phyloP scores from a whole-genome alignment of 2,329 filamentous ascomycete species.

The Neoascochyta sp. region DNA sequence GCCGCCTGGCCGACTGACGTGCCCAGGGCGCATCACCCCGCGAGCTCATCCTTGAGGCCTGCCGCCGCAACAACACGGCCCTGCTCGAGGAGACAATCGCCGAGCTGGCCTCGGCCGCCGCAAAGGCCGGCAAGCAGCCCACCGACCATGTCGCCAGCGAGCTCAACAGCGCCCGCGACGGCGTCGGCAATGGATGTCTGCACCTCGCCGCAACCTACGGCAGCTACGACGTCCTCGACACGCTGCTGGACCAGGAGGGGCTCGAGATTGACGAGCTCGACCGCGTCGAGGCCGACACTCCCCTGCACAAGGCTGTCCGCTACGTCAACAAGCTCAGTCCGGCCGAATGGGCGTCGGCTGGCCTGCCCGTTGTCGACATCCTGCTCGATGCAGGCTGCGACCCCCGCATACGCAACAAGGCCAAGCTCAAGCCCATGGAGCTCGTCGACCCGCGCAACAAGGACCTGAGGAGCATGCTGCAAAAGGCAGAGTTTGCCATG shows the following conservation, averaged over 20 bases:
- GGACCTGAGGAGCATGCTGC: slow-evolving; percentile 59
- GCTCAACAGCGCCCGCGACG: slow-evolving; percentile 80
- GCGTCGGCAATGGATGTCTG: slow-evolving; percentile 82
- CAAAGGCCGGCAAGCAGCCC: slow-evolving; percentile 51
- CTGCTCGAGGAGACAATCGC: slow-evolving; percentile 71
- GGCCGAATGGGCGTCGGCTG: slow-evolving; percentile 63
- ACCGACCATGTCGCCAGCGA: slow-evolving; percentile 66
- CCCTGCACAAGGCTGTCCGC: slow-evolving; percentile 72
- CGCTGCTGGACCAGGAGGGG: slow-evolving; percentile 75
- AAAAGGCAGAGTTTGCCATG: slow-evolving; percentile 66
- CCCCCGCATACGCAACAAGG: slow-evolving; percentile 64
- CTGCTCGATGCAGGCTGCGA: slow-evolving; percentile 76
- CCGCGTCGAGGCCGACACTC: slow-evolving; percentile 69
- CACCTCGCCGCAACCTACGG: slow-evolving; percentile 84
- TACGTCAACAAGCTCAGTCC: slow-evolving; percentile 68
- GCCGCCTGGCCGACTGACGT: too few relatives aligned
- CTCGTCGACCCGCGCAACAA: slow-evolving; percentile 69
- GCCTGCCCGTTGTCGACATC: slow-evolving; percentile 67
- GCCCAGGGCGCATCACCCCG: slow-evolving; percentile 74
- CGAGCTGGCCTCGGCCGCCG: slow-evolving; percentile 44
- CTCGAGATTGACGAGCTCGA: slow-evolving; percentile 80
- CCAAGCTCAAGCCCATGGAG: slow-evolving; percentile 66
- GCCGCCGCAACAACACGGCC: slow-evolving; percentile 85
- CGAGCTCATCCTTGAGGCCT: slow-evolving; percentile 88
- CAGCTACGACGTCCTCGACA: slow-evolving; percentile 80